These are phyloP conservation scores for Lactarius evosmus DNA, from an alignment of 768 basidiomycete species.

Conservation along the genomic window DNA sequence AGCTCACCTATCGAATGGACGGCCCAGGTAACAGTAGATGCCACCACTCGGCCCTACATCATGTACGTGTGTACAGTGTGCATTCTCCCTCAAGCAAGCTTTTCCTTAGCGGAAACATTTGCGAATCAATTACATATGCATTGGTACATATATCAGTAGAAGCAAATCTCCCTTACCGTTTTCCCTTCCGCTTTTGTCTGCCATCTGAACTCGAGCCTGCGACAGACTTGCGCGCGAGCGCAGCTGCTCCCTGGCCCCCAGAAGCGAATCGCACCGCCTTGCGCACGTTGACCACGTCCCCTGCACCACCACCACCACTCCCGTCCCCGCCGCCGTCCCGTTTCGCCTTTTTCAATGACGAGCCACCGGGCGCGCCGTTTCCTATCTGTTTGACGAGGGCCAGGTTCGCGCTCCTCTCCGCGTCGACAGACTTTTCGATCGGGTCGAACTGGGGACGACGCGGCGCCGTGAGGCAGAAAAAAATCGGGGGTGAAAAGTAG, in stretches of 20 bases:
- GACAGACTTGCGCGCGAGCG: constrained; percentile 22
- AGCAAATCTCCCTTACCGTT: no score
- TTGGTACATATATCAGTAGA: no score
- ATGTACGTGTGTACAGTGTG: no score
- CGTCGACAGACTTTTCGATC: constrained; percentile 57
- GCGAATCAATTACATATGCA: no score
- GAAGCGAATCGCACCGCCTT: constrained; percentile 30
- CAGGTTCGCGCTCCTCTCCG: constrained; percentile 72
- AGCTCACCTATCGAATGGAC: no score
- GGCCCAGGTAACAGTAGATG: no score
- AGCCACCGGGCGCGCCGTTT: background rate
- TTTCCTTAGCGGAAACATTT: no score
- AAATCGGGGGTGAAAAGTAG: background rate
- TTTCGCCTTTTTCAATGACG: constrained; percentile 15
- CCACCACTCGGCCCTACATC: no score
- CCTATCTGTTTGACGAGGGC: constrained; percentile 73
- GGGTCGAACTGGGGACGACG: constrained; percentile 68
- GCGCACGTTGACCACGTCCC: constrained; percentile 26
- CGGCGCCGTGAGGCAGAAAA: background rate
- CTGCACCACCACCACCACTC: constrained; percentile 15
- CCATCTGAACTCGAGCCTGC: no score
- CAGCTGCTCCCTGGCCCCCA: constrained; percentile 17
- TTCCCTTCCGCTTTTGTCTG: no score
- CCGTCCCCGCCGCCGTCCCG: background rate
- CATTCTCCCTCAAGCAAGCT: no score